Conservation (phyloP, 345 rosid genomes). For the Rhodamnia rubescens region DNA sequence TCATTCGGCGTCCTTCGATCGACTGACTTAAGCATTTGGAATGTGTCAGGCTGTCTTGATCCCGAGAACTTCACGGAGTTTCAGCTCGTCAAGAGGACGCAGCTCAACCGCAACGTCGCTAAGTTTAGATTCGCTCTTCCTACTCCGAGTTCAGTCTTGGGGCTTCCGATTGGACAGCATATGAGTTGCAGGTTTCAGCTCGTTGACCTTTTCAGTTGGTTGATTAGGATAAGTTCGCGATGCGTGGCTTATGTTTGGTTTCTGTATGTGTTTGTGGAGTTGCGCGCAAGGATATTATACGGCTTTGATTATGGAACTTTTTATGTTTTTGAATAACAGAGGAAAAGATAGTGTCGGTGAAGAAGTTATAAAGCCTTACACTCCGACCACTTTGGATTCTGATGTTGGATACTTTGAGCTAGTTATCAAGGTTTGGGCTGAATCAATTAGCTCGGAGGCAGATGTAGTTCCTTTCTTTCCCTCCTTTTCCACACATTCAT, state of each 20-base stretch:
- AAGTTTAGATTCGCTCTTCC: conserved; percentile 41
- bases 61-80: conserved; percentile 36
- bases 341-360: conserved; percentile 38
- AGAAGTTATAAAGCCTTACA: conserved; percentile 35
- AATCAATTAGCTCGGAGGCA: not conserved
- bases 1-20: not conserved
- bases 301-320: not conserved
- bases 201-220: not conserved
- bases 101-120: conserved; percentile 40
- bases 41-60: conserved; percentile 28
- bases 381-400: conserved; percentile 52
- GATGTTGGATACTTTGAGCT: conserved; percentile 45
- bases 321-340: conserved; percentile 10
- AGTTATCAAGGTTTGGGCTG: conserved; percentile 33
- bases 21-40: not conserved
- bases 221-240: not conserved
- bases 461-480: not conserved
- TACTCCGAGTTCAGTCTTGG: conserved; percentile 29
- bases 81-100: conserved; percentile 26
- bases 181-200: conserved; percentile 38
- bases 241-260: not conserved
- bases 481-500: not conserved
- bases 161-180: conserved; percentile 47
- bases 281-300: not conserved
- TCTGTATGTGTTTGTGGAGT: not conserved